These are phyloP conservation scores for Heracleum sosnowskyi DNA, from an alignment of 129 eudicot genomes.

Conservation along the genomic window DNA sequence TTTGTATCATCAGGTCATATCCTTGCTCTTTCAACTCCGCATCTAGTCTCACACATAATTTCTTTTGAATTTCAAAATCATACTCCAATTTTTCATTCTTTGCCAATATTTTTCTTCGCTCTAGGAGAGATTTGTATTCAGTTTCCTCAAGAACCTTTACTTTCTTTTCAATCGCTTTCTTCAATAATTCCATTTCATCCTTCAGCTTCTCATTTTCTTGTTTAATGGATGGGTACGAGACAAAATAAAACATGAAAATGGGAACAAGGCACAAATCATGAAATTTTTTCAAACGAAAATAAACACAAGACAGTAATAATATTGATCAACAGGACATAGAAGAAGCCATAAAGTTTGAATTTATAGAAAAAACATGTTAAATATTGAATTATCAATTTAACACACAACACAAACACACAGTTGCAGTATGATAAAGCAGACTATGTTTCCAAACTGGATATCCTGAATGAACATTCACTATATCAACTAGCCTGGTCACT, in stretches of 20 bases:
- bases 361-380: background rate
- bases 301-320: background rate
- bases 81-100: constrained; percentile 3
- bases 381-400: background rate
- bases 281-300: background rate
- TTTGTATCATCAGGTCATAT: constrained; percentile 1
- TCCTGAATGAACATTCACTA: background rate
- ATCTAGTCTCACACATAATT: constrained; percentile 1
- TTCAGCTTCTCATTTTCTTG: constrained; percentile 6
- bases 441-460: background rate
- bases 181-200: background rate
- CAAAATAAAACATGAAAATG: background rate
- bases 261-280: background rate
- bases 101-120: background rate
- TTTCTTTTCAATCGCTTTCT: background rate
- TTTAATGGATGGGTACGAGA: background rate
- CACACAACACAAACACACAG: background rate
- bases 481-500: background rate
- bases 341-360: background rate
- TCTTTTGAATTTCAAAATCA: background rate
- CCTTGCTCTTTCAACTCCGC: background rate
- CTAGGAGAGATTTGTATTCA: background rate
- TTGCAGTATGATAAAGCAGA: background rate
- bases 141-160: background rate
- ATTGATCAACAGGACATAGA: background rate